Evolutionary conservation across 768 basidiomycete genomes (phyloP), one percentile per base, ranked within the genome.

Genomic region (Tubosaeta sp.): DNA sequence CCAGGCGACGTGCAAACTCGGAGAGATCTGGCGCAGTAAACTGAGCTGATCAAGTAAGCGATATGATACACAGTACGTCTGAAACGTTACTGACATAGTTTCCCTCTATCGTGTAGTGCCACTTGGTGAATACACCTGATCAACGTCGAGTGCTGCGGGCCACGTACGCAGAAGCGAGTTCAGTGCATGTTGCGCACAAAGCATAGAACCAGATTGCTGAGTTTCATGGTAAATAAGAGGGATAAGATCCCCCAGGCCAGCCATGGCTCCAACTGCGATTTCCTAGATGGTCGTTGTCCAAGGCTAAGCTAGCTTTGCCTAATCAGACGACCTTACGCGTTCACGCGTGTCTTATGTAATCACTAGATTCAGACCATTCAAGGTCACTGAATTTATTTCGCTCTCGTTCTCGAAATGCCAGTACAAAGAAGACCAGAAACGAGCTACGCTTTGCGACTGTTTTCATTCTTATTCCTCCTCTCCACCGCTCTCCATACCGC

Each of bases 111-210:
- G 48, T 22, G 21, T 10, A 45, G 18, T 12, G 48, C 21, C 32
- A 53, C 40, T 7, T 24, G 12, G 51, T 54, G 27, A 53, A 59
- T 73, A 58, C 51, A 75, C 73, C 69, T 74, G 76, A 65, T 74
- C 72, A 52, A 71, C 73, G 58, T 11, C 35, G 27, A 21, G 31
- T 76, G 76, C 76, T 46, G 36, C 47, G 49, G 46, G 52, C 45
- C 39, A 63, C 62, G 40, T 59, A 91, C 90, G 90, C 27, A 92
- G 74, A 18, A 93, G 73, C 16, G 80, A 80, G 64, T 92, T 93
- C 29, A 93, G 74, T 8, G 90, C 88, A 69, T 93, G 88, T 62
- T 92, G 90, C 12, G 90, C 90, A 64, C 90, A 93, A 27, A 92
- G 78, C 80, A 87, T 87, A 3, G 88, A 90, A 21, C 87, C 88